Conservation (phyloP, 495 filamentous ascomycete species). For the Penicillium chermesinum region DNA sequence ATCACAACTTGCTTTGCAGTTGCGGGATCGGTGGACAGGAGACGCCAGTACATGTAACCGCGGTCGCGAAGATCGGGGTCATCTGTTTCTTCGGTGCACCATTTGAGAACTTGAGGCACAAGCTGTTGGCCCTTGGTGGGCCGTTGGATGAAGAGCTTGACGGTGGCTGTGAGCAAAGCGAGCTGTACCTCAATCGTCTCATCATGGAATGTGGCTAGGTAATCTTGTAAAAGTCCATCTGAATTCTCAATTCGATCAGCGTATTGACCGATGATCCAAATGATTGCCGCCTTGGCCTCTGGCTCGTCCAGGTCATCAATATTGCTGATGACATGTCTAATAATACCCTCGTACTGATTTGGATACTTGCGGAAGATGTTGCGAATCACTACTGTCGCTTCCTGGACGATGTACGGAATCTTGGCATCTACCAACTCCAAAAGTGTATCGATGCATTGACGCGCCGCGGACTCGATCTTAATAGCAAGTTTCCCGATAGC, state of each 20-base stretch:
- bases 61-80: constrained; percentile 94
- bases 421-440: constrained; percentile 96
- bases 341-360: constrained; percentile 97
- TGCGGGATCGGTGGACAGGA: constrained; percentile 89
- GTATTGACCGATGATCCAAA: constrained; percentile 99
- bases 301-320: constrained; percentile 96
- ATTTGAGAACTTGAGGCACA: constrained; percentile 93
- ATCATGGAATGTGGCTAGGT: constrained; percentile 86
- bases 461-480: constrained; percentile 93
- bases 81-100: constrained; percentile 98
- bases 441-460: constrained; percentile 84
- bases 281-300: constrained; percentile 99
- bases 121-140: constrained; percentile 92
- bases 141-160: constrained; percentile 96
- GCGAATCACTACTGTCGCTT: constrained; percentile 98
- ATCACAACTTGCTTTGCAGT: constrained; percentile 86
- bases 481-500: constrained; percentile 98
- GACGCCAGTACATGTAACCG: constrained; percentile 99
- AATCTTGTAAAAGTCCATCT: constrained; percentile 89
- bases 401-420: constrained; percentile 98
- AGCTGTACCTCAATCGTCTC: constrained; percentile 94
- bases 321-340: constrained; percentile 90
- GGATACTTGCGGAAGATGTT: constrained; percentile 99
- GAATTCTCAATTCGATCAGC: constrained; percentile 95
- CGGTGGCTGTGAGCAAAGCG: constrained; percentile 89